Percentiles rank a stretch among this genome's conserved stretches.
Conservation (phyloP, 2,329 filamentous ascomycete species). For the Teratosphaeria pseudoeucalypti region DNA sequence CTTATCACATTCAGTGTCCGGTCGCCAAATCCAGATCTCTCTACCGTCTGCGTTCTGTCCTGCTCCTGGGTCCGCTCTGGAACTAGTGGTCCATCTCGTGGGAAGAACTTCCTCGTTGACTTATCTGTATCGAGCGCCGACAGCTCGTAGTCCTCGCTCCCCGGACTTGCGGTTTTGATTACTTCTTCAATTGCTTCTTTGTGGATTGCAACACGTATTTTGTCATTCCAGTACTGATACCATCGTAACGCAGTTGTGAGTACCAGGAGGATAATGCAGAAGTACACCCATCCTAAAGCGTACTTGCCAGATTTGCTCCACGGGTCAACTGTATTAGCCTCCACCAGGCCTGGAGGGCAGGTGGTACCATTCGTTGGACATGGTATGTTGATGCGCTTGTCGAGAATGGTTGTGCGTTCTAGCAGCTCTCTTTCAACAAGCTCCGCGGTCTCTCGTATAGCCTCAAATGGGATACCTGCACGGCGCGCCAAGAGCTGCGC, state of each 20-base stretch:
- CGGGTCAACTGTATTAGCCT: slow-evolving; percentile 56
- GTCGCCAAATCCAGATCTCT: not conserved
- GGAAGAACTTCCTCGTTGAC: slow-evolving; percentile 66
- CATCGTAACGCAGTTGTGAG: slow-evolving; percentile 59
- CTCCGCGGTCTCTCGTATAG: slow-evolving; percentile 3
- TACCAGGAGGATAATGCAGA: slow-evolving; percentile 61
- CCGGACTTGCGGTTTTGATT: slow-evolving; percentile 45
- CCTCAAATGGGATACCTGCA: slow-evolving; percentile 16
- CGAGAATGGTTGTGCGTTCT: slow-evolving; percentile 8
- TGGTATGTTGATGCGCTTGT: slow-evolving; percentile 44
- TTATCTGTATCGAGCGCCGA: slow-evolving; percentile 49
- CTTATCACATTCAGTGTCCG: slow-evolving; percentile 65
- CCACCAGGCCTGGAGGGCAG: slow-evolving; percentile 42
- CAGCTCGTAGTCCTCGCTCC: slow-evolving; percentile 49
- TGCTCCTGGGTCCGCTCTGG: slow-evolving; percentile 55
- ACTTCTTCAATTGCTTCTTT: slow-evolving; percentile 68
- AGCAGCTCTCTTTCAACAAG: slow-evolving; percentile 5
- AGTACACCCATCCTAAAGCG: slow-evolving; percentile 78
- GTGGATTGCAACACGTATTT: slow-evolving; percentile 78
- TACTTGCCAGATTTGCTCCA: slow-evolving; percentile 79
- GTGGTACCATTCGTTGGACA: slow-evolving; percentile 43
- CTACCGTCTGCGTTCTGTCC: slow-evolving; percentile 48
- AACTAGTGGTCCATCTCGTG: slow-evolving; percentile 49
- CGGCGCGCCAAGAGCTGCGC: slow-evolving; percentile 18
- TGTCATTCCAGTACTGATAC: slow-evolving; percentile 89